These are phyloP conservation scores for Mycena vulgaris DNA, from an alignment of 768 basidiomycete species.

Conservation along the genomic window DNA sequence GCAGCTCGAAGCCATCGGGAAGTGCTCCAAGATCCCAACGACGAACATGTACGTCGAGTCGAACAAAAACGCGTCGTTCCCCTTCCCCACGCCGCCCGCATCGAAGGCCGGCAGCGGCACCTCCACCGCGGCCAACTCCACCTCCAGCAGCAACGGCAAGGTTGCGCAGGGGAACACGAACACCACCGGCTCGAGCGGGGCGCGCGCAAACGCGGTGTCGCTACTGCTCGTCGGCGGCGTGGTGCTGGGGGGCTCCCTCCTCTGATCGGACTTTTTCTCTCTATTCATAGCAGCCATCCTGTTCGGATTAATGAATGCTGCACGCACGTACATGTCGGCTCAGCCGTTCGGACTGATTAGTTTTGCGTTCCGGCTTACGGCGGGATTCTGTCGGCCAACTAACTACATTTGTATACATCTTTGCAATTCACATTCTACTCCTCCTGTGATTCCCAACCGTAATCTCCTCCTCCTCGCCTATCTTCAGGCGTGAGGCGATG, in stretches of 20 bases:
- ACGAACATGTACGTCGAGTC: slow-evolving; percentile 89
- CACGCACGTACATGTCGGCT: not conserved
- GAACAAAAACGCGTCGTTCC: slow-evolving; percentile 79
- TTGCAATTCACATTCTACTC: too few relatives aligned
- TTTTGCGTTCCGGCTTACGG: not conserved
- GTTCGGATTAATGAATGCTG: not conserved
- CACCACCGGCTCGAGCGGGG: slow-evolving; percentile 9
- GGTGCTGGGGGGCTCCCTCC: not conserved
- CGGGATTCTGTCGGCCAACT: not conserved
- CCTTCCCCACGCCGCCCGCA: slow-evolving; percentile 59
- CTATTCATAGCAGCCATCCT: not conserved
- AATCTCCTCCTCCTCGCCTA: too few relatives aligned
- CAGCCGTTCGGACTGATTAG: not conserved
- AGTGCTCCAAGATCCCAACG: slow-evolving; percentile 77
- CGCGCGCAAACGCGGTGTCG: not conserved
- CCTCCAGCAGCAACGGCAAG: slow-evolving; percentile 55
- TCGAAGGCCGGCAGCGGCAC: slow-evolving; percentile 41
- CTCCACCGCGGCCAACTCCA: slow-evolving; percentile 41
- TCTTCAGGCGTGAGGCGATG: too few relatives aligned
- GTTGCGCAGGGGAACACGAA: slow-evolving; percentile 35
- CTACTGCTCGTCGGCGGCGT: not conserved
- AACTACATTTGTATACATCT: too few relatives aligned
- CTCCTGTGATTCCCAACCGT: too few relatives aligned
- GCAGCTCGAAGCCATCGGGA: slow-evolving; percentile 82
- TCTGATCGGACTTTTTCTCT: not conserved